phyloP scores from a whole-genome alignment of 192 early-diverging fungal species.

The Kappamyces sp. region DNA sequence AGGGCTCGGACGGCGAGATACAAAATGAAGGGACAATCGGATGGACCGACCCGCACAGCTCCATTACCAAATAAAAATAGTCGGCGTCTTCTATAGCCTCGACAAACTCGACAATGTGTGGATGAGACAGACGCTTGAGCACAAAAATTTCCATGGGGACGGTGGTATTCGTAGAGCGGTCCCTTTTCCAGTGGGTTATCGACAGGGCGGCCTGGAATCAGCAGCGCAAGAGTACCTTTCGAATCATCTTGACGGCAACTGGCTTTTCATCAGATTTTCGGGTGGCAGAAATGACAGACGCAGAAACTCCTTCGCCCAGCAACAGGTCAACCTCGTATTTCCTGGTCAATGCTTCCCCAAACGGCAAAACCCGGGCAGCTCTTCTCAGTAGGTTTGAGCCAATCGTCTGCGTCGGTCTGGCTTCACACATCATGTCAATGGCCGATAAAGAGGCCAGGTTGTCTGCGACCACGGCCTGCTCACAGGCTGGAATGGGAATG shows the following conservation, averaged over 20 bases:
- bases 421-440: no score
- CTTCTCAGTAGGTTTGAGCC: no score
- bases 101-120: slow-evolving; percentile 43
- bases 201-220: slow-evolving; percentile 58
- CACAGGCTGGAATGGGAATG: no score
- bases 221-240: slow-evolving; percentile 16
- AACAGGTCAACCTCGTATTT: slow-evolving; percentile 27
- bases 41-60: slow-evolving; percentile 8
- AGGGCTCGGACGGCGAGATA: background rate
- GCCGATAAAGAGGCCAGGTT: no score
- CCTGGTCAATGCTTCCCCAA: slow-evolving; percentile 8
- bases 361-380: no score
- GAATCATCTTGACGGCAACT: slow-evolving; percentile 57
- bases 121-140: slow-evolving; percentile 42
- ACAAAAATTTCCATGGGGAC: slow-evolving; percentile 76
- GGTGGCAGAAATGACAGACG: slow-evolving; percentile 56
- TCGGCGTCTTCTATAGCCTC: slow-evolving; percentile 73
- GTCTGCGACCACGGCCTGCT: no score
- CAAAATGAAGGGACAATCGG: no score
- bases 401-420: no score
- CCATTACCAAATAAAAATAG: slow-evolving; percentile 49
- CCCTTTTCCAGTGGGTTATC: slow-evolving; percentile 63
- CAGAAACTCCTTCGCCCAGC: slow-evolving; percentile 71
- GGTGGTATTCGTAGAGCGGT: slow-evolving; percentile 50
- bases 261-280: slow-evolving; percentile 41